These are phyloP conservation scores for Hypoxylon perforatum DNA, from an alignment of 495 filamentous ascomycete species.

Conservation along the genomic window DNA sequence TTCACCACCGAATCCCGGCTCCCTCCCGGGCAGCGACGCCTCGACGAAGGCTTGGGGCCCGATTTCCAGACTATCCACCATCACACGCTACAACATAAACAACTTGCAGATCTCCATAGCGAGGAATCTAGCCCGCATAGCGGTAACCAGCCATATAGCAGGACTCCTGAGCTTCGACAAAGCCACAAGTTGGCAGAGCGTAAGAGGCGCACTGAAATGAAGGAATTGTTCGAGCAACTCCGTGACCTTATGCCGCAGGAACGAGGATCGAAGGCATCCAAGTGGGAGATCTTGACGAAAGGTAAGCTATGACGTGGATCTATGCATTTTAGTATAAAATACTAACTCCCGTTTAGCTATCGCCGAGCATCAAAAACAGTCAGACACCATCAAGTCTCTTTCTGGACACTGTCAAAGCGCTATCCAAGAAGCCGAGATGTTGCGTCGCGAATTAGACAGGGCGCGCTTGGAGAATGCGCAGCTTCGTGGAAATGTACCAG, in stretches of 20 bases:
- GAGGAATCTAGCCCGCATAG: conserved; percentile 65
- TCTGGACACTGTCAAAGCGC: conserved; percentile 49
- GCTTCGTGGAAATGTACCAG: conserved; percentile 49
- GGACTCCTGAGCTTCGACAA: conserved; percentile 93
- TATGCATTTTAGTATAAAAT: not conserved
- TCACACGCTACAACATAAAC: conserved; percentile 80
- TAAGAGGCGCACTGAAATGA: conserved; percentile 98
- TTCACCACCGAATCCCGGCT: conserved; percentile 76
- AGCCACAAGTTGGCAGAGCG: conserved; percentile 97
- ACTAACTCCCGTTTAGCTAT: conserved; percentile 56
- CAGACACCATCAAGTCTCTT: conserved; percentile 50
- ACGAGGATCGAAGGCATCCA: conserved; percentile 92
- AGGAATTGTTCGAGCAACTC: conserved; percentile 91
- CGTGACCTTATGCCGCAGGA: conserved; percentile 84
- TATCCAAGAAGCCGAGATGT: conserved; percentile 57
- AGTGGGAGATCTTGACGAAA: conserved; percentile 99
- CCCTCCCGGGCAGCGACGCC: conserved; percentile 75
- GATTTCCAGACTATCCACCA: conserved; percentile 70
- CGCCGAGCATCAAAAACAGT: conserved; percentile 62
- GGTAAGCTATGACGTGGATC: conserved; percentile 66
- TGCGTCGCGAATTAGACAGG: conserved; percentile 59
- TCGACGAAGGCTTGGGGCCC: conserved; percentile 63
- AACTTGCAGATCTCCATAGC: conserved; percentile 72
- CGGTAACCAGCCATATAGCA: conserved; percentile 82
- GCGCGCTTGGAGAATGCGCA: conserved; percentile 67